Evolutionary conservation across 371 early-diverging fungal species (phyloP), one percentile per base, ranked within the genome.

Genomic region (Mortierella polycephala): DNA sequence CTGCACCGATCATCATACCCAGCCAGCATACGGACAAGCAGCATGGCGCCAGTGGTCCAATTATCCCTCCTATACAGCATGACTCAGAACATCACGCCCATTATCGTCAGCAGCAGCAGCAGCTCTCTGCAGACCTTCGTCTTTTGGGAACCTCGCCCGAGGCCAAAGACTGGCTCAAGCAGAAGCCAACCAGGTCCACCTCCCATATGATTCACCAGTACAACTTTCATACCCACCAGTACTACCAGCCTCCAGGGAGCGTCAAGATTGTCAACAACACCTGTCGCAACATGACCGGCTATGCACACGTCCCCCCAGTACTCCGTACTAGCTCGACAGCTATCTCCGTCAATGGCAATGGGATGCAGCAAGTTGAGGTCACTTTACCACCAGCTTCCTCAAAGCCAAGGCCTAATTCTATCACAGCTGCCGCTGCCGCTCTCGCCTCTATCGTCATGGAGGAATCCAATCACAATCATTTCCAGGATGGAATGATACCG

Each of bases 91-190:
- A 39, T 42, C 18, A 57, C 42, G 37, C 63, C n/a, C 40, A 57
- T 18, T 44, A 21, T 20, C 20, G 41, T 2, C 54, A 60, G 30
- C 58, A 58, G 40, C 58, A 57, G n/a, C 44, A 41, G 42, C 62
- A 50, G 30, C 53, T 50, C 13, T 30, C 59, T 42, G 37, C 45
- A 8, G 67, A 67, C 37, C 46, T 60, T n/a, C 47, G 49, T 13
- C 57, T 47, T 13, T n/a, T 62, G 41, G 69, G 69, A 12, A 62
- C 62, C 18, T 69, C 69, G 18, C 62, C 69, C n/a, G 74, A 74
- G 23, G 74, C 69, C 44, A 68, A 64, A 18, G 69, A 74, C n/a
- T 74, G 74, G 74, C 64, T 74, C 13, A 74, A 74, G 51, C 74
- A 74, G 55, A 74, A 74, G 52, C 74, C 74, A 18, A 74, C 74